A percentile compares a stretch with the other conserved stretches of the same genome.
phyloP scores from a whole-genome alignment of 805 yeast genomes.

The Metschnikowia reukaufii region DNA sequence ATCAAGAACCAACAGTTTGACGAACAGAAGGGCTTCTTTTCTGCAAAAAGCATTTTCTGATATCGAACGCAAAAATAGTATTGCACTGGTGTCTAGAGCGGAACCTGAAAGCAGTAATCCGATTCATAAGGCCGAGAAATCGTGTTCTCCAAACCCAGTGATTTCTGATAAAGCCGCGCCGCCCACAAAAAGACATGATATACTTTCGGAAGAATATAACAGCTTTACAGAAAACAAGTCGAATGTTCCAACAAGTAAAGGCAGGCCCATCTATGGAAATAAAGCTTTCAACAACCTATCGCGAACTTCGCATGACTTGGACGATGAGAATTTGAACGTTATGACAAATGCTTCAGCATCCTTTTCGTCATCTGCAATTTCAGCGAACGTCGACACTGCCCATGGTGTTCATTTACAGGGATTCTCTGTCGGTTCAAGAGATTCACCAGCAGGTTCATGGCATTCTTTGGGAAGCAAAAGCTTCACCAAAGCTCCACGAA shows the following conservation, averaged over 20 bases:
- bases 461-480: slow-evolving; percentile 8
- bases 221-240: background rate
- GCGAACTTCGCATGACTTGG: slow-evolving; percentile 26
- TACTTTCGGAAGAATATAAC: background rate
- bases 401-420: background rate
- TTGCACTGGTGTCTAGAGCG: background rate
- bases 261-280: background rate
- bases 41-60: background rate
- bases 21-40: background rate
- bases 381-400: background rate
- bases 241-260: background rate
- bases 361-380: slow-evolving; percentile 13
- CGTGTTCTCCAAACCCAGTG: background rate
- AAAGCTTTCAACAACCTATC: background rate
- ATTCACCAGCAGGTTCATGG: slow-evolving; percentile 9
- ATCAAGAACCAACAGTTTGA: slow-evolving; percentile 2
- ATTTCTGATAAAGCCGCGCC: background rate
- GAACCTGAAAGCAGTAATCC: background rate
- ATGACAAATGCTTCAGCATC: slow-evolving; percentile 21
- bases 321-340: slow-evolving; percentile 34
- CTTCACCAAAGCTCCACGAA: background rate
- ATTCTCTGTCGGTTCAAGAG: slow-evolving; percentile 12
- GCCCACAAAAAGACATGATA: background rate
- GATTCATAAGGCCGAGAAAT: background rate
- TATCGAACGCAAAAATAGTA: background rate